These are phyloP conservation scores for Byssothecium circinans DNA, from an alignment of 2,329 filamentous ascomycete genomes.

Conservation along the genomic window DNA sequence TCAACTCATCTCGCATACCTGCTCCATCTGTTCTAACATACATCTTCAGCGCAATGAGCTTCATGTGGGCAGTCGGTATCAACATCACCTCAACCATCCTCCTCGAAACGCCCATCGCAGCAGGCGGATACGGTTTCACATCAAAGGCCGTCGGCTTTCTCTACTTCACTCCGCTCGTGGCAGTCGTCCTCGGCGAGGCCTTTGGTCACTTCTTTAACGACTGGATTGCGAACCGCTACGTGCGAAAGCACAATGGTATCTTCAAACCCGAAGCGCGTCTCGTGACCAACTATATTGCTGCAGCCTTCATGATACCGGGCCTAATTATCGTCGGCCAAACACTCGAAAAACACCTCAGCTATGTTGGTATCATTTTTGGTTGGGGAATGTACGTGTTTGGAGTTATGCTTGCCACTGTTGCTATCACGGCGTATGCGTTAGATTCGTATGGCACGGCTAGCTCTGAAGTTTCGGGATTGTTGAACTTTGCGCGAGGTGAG, in stretches of 20 bases:
- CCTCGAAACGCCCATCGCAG: slow-evolving; percentile 19
- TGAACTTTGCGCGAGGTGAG: slow-evolving; percentile 38
- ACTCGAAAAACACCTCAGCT: slow-evolving; percentile 36
- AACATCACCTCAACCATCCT: slow-evolving; percentile 32
- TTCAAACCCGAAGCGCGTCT: slow-evolving; percentile 39
- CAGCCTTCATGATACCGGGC: slow-evolving; percentile 34
- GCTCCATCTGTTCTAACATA: background rate
- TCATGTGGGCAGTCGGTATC: slow-evolving; percentile 32
- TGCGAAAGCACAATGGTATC: slow-evolving; percentile 32
- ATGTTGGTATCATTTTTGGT: slow-evolving; percentile 36
- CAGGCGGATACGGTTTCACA: slow-evolving; percentile 25
- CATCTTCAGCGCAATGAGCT: slow-evolving; percentile 19
- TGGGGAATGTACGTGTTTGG: slow-evolving; percentile 42
- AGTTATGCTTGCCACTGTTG: slow-evolving; percentile 34
- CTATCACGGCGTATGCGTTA: slow-evolving; percentile 40
- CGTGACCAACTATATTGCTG: slow-evolving; percentile 35
- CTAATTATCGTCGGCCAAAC: slow-evolving; percentile 39
- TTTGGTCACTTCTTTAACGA: slow-evolving; percentile 45
- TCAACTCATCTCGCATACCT: too few relatives aligned
- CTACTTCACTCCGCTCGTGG: slow-evolving; percentile 42
- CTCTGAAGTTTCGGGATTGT: slow-evolving; percentile 34
- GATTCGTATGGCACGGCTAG: slow-evolving; percentile 39
- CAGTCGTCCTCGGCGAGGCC: slow-evolving; percentile 33
- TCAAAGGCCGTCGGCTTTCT: slow-evolving; percentile 29
- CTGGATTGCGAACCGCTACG: slow-evolving; percentile 36